Evolutionary conservation across 2,329 filamentous ascomycete genomes (phyloP), one percentile per base, ranked within the genome.

Genomic region (Pyricularia pennisetigena): DNA sequence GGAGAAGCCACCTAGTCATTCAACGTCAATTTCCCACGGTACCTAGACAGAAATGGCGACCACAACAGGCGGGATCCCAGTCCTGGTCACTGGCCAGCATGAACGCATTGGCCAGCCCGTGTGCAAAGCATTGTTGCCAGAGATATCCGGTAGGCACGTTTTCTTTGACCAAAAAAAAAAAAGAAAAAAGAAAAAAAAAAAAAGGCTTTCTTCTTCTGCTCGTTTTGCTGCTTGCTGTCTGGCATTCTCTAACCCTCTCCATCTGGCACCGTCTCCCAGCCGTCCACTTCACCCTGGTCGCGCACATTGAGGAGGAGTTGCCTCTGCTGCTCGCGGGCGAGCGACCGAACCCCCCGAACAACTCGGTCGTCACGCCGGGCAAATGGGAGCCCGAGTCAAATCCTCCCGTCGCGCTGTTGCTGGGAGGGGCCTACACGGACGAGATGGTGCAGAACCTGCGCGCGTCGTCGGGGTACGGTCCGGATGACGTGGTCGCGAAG

Each of bases 391-490:
- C 65, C 3, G 41, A n/a, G 41, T 68, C 68, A 1, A 35, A 35
- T 1, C 65, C 65, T 20, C 72, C 72, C 1, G 67, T 67, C 6
- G 72, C 72, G 1, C 30, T 75, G 4, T 32, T 75, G 2, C 69
- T 75, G 0, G 74, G 74, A 2, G 74, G 72, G 7, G 74, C 68
- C 2, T 75, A 70, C 65, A 66, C 68, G 30, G 70, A 71, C 16
- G 71, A 70, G 2, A 68, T 69, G 16, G 61, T 73, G 68, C 72
- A 71, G 24, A 16, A 69, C 57, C 10, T 72, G 32, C 28, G 69
- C 64, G 24, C 30, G 65, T 23, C 54, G 32, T 4, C 35, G 24
- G 41, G 28, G 14, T 28, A 30, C 9, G 30, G 23, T 2, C n/a
- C 30, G 30, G 29, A 29, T 7, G 29, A 35, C n/a, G 30, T 23